Base-by-base conservation (phyloP, 768 basidiomycete genomes). In the Botryobasidium botryosum region DNA sequence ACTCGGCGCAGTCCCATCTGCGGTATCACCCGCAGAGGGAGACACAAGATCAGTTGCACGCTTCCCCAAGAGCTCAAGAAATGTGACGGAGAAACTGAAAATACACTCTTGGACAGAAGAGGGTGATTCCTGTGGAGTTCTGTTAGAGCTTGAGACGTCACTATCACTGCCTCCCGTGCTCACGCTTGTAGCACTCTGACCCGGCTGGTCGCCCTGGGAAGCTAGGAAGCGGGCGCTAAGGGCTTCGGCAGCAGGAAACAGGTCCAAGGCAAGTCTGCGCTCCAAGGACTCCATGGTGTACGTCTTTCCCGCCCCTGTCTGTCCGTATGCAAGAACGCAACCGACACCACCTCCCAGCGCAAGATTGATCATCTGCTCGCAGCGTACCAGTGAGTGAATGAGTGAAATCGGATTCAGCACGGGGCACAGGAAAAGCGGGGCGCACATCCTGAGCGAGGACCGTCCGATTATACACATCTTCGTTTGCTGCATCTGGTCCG, bases 221-320 rank as follows among this genome's bases (percentile, higher is more conserved):
- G 42, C 46, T 17, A 52, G 47, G 15, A 59, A 46, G 17, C 52
- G 47, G 45, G 48, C 48, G 17, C 52, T 58, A 15, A 57, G 41
- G 8, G 39, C 38, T 7, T 50, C 45, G 3, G 59, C 59, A 1
- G 45, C 50, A 3, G 51, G 41, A 41, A 63, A 63, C 2, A 63
- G 53, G 51, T 62, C 61, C 21, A 59, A 55, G 4, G 62, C 61
- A 47, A 63, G 52, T 26, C 56, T 55, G 37, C 56, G 54, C 48
- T 62, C 61, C 41, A 62, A 45, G 25, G 53, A 57, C 41, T 62
- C 61, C 60, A 62, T 62, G 2, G 61, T 62, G 47, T 45, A 59
- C 5, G 37, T 45, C 50, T 61, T 61, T 4, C 60, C 60, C 5
- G 56, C 51, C 15, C 27, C 7, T 1, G 61, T 62, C 47, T 62